Base-by-base conservation (phyloP, 73 alveolate species). In the Paraurostyla sp. region DNA sequence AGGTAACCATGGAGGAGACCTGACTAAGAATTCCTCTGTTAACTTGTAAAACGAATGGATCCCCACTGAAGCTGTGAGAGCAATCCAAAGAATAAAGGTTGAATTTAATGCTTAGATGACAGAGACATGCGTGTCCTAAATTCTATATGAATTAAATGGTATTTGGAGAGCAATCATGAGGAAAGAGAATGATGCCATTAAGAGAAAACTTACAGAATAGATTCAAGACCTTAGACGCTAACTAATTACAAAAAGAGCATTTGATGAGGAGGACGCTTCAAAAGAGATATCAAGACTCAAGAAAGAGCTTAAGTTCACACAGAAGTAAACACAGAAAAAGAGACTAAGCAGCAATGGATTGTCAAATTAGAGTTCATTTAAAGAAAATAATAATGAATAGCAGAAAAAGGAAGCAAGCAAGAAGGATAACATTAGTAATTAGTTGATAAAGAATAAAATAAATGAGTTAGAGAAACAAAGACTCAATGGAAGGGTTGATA, bases 11-110 rank as follows among this genome's bases (percentile, higher is more conserved):
- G 18, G 57, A 25, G 27, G 54, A 15, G 27, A n/a, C 57, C 15
- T 32, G 13, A 63, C 23, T 13, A 11, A 11, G 29, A 30, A 7
- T 11, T 25, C 20, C 15, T 25, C 48, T 43, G 4, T 20, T 3
- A 46, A 43, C 25, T 7, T 27, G 4, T 11, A 38, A 3, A 75
- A 75, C 33, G 87, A 75, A 75, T 75, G 87, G 87, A 75, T 75
- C 27, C 87, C 87, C 27, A 75, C 87, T 16, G 87, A 75, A 50
- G 87, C 87, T 18, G 87, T 75, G 50, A 75, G 87, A 50, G 73
- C 73, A 9, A 75, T 75, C 48, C 41, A 75, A 29, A 75, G 48
- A 35, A 75, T 75, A 16, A 75, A 75, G 33, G 69, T 46, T 46
- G 23, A 7, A 18, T 75, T 75, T 29, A 49, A 75, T 49, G 87